phyloP scores from a whole-genome alignment of 345 rosid species.

The Turritis glabra region DNA sequence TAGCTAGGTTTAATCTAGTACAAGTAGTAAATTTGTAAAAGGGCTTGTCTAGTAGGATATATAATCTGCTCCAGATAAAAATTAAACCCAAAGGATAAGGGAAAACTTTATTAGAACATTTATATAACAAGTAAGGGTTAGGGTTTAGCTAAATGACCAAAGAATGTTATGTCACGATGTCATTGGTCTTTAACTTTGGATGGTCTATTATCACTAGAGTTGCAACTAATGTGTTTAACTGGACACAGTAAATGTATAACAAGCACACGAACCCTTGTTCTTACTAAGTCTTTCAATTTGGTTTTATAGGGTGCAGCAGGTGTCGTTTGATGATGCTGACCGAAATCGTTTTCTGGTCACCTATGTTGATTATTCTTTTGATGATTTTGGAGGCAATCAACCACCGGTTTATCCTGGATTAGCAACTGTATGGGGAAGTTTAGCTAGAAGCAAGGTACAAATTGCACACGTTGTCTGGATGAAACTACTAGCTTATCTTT shows the following conservation, averaged over 20 bases:
- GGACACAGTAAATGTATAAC: conserved; percentile 8
- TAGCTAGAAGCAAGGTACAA: conserved; percentile 97
- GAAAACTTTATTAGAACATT: not conserved
- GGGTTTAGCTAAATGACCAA: conserved; percentile 12
- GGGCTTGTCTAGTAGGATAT: conserved; percentile 1
- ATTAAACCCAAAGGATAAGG: not conserved
- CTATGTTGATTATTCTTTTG: conserved; percentile 94
- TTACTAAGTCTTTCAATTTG: conserved; percentile 29
- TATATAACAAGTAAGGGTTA: not conserved
- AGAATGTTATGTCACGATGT: not conserved
- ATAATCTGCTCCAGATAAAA: conserved; percentile 1
- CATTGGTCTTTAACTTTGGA: conserved; percentile 21
- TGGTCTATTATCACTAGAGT: conserved; percentile 17
- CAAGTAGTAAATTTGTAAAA: not conserved
- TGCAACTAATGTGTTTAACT: conserved; percentile 26
- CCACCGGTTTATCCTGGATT: conserved; percentile 98
- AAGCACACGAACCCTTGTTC: conserved; percentile 11
- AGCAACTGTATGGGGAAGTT: conserved; percentile 98
- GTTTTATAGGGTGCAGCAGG: conserved; percentile 91
- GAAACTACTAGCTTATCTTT: conserved; percentile 5
- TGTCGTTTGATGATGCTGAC: conserved; percentile 94
- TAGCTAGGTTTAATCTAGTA: not conserved
- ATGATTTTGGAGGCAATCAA: conserved; percentile 99
- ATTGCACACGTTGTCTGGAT: not conserved
- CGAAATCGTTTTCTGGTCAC: conserved; percentile 92